These are phyloP conservation scores for Penstemon eatonii DNA, from an alignment of 257 asterid genomes.

Conservation along the genomic window DNA sequence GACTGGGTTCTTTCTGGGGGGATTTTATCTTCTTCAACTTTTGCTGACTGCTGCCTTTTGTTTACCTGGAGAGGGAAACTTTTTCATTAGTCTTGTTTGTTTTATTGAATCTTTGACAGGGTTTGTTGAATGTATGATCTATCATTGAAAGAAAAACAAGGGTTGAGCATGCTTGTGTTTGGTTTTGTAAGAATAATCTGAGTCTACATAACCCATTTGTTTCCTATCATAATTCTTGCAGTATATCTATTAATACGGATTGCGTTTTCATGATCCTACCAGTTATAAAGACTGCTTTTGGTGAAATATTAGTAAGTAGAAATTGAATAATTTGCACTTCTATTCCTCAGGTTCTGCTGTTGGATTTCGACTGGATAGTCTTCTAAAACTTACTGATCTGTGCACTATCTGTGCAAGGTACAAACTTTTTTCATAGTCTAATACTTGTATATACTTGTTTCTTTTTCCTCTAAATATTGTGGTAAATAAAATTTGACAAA, in stretches of 20 bases:
- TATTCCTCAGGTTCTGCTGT: constrained; percentile 73
- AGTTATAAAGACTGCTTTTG: too few relatives aligned
- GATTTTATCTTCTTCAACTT: too few relatives aligned
- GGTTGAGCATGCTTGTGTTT: too few relatives aligned
- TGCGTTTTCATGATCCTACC: too few relatives aligned
- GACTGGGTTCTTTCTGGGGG: too few relatives aligned
- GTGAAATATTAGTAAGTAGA: neutral
- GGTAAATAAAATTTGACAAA: constrained; percentile 14
- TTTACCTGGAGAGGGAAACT: too few relatives aligned
- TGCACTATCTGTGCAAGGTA: constrained; percentile 94
- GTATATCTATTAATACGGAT: neutral
- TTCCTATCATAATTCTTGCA: neutral
- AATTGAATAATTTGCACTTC: constrained; percentile 10
- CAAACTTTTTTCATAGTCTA: constrained; percentile 8
- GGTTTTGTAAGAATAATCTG: too few relatives aligned
- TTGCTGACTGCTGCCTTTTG: too few relatives aligned
- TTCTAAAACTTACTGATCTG: constrained; percentile 79
- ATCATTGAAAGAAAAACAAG: too few relatives aligned
- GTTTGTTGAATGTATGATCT: too few relatives aligned
- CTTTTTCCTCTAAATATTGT: constrained; percentile 7
- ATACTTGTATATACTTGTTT: neutral
- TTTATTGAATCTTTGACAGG: too few relatives aligned
- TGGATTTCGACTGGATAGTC: constrained; percentile 91
- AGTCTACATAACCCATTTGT: constrained; percentile 17
- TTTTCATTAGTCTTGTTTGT: too few relatives aligned